These are phyloP conservation scores for Tolypocladium paradoxum DNA, from an alignment of 2,329 filamentous ascomycete species.

Conservation along the genomic window DNA sequence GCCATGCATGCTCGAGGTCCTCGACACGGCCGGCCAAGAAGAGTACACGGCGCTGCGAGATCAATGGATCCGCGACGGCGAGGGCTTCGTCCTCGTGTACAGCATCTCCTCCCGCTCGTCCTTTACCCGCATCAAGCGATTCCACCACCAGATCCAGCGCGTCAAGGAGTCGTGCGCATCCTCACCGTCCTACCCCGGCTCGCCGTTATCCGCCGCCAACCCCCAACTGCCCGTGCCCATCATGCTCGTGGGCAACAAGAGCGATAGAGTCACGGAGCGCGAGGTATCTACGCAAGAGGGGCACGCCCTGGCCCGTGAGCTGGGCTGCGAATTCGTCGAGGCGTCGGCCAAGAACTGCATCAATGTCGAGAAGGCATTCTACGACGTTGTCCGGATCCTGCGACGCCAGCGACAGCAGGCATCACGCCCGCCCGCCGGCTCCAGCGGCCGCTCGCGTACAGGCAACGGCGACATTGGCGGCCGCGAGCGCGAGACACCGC, in stretches of 20 bases:
- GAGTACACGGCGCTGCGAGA: conserved; percentile 95
- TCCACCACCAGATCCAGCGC: conserved; percentile 92
- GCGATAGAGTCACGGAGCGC: conserved; percentile 87
- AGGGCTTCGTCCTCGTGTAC: conserved; percentile 96
- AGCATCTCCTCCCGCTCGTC: conserved; percentile 96
- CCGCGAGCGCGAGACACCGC: conserved; percentile 18
- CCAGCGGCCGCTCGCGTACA: conserved; percentile 26
- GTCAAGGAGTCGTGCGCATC: conserved; percentile 84
- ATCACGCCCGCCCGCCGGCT: conserved; percentile 25
- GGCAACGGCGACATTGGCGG: conserved; percentile 24
- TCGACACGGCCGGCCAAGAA: conserved; percentile 96
- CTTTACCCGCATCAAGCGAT: conserved; percentile 87
- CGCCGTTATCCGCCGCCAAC: conserved; percentile 51
- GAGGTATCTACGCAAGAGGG: conserved; percentile 97
- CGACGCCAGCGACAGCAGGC: conserved; percentile 65
- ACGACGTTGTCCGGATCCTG: conserved; percentile 88
- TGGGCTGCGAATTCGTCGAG: conserved; percentile 94
- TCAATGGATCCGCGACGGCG: conserved; percentile 96
- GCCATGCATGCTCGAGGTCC: conserved; percentile 93
- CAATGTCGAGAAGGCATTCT: conserved; percentile 97
- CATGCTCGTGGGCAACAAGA: conserved; percentile 98
- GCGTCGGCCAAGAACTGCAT: conserved; percentile 96
- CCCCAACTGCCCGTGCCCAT: conserved; percentile 69
- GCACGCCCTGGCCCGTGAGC: conserved; percentile 76
- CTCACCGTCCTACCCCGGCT: conserved; percentile 67